Conservation (phyloP, 306 rosid species). For the Mimosa pudica region DNA sequence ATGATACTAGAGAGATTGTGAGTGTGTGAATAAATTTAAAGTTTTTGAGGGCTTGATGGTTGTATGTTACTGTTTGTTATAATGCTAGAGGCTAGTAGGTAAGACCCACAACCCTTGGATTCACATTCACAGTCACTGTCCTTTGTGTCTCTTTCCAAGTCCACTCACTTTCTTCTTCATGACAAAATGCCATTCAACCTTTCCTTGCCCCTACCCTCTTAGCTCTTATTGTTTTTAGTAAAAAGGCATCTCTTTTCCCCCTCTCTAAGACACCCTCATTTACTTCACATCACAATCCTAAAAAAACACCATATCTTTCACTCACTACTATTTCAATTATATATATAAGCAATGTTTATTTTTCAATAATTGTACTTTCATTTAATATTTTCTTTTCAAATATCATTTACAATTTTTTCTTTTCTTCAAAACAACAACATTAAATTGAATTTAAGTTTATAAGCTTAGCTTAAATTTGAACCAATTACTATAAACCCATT, state of each 20-base stretch:
- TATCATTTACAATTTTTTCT: no score
- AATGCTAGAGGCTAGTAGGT: background rate
- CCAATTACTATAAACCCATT: background rate
- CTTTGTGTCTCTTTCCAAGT: conserved; percentile 38
- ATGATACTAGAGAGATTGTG: no score
- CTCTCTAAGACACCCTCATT: background rate
- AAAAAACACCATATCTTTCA: background rate
- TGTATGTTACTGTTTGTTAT: no score
- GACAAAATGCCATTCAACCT: conserved; percentile 35
- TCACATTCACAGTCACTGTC: background rate
- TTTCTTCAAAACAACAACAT: background rate
- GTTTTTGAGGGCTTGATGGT: no score
- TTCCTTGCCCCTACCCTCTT: conserved; percentile 25
- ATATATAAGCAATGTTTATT: background rate
- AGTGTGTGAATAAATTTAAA: no score
- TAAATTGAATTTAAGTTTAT: no score
- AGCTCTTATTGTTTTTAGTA: background rate
- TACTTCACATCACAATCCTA: background rate
- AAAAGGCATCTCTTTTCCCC: background rate
- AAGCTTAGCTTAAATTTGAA: no score
- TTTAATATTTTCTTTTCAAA: no score
- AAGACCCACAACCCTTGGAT: conserved; percentile 22
- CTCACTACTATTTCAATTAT: background rate
- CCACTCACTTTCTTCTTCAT: conserved; percentile 17
- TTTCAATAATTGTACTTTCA: background rate